These are phyloP conservation scores for Termitomyces heimii DNA, from an alignment of 768 basidiomycete species.

Conservation along the genomic window DNA sequence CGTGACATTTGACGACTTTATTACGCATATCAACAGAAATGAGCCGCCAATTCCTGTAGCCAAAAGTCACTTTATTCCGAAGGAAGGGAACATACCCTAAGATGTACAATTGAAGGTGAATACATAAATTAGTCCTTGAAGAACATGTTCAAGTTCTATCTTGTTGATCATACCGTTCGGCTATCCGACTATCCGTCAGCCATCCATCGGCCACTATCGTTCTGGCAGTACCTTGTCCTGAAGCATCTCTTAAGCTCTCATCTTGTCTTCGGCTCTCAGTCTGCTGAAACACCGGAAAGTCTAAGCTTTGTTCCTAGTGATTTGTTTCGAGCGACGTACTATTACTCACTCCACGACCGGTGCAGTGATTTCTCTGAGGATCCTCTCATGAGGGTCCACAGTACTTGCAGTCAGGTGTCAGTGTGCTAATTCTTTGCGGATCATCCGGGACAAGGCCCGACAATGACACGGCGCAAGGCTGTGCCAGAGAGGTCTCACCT, in stretches of 20 bases:
- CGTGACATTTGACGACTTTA: background rate
- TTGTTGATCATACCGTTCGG: background rate
- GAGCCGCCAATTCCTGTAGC: background rate
- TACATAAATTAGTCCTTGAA: conserved; percentile 8
- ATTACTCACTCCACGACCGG: background rate
- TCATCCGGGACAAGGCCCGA: conserved; percentile 2
- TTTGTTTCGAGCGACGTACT: background rate
- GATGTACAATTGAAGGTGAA: conserved; percentile 17
- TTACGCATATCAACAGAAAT: background rate
- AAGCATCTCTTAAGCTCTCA: background rate
- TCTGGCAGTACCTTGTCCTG: background rate
- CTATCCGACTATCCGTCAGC: conserved; percentile 7
- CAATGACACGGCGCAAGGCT: conserved; percentile 11
- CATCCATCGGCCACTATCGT: background rate
- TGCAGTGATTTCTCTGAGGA: background rate
- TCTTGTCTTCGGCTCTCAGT: background rate
- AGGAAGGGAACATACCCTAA: background rate
- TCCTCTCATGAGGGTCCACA: background rate
- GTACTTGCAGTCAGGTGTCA: background rate
- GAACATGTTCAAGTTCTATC: conserved; percentile 1
- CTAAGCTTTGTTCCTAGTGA: background rate
- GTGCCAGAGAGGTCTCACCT: conserved; percentile 3
- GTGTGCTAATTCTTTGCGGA: conserved; percentile 1
- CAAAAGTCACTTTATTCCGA: background rate
- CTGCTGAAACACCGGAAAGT: background rate